phyloP scores from a whole-genome alignment of 257 asterid genomes.

The Jacaranda copaia region DNA sequence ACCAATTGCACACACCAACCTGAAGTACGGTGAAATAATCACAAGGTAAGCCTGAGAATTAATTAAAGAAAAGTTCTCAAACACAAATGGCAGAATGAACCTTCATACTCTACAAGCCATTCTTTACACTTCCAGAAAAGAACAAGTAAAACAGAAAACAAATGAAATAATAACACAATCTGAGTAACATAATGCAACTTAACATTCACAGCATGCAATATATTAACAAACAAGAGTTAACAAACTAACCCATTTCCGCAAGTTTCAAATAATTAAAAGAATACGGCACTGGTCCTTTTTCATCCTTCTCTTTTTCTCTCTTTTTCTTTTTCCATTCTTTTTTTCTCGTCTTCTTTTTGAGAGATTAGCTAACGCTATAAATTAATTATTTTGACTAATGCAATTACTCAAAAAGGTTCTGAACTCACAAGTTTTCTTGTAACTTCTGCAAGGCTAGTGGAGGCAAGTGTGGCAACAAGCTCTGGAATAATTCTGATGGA shows the following conservation, averaged over 20 bases:
- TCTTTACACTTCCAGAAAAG: neutral
- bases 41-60: constrained; percentile 4
- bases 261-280: neutral
- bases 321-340: neutral
- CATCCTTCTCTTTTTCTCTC: neutral
- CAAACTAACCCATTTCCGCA: neutral
- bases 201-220: neutral
- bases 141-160: neutral
- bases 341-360: neutral
- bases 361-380: neutral
- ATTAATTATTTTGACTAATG: neutral
- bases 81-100: neutral
- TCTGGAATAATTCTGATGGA: constrained; percentile 70
- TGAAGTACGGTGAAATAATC: neutral
- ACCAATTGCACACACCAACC: neutral
- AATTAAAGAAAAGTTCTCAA: neutral
- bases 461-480: constrained; percentile 65
- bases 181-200: neutral
- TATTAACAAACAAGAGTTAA: neutral
- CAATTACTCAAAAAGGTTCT: neutral
- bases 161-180: neutral
- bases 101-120: neutral
- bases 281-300: neutral
- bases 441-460: constrained; percentile 76
- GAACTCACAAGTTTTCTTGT: constrained; percentile 62